phyloP scores from a whole-genome alignment of 2,329 filamentous ascomycete genomes.

The Ramichloridium luteum region DNA sequence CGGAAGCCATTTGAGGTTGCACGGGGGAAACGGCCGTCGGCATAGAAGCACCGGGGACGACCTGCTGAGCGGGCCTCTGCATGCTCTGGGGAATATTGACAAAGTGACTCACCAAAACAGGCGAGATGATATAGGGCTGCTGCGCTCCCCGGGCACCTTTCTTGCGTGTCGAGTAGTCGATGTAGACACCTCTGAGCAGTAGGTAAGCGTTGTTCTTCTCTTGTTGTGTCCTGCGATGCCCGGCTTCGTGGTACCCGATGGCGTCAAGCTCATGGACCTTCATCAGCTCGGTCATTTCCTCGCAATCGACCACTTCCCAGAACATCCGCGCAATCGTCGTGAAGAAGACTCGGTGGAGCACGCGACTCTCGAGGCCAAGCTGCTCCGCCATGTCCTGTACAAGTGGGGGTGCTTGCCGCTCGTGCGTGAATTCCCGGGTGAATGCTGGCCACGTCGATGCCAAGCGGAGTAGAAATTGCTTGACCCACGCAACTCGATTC shows the following conservation, averaged over 20 bases:
- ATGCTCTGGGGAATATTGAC: too few relatives aligned
- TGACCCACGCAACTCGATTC: slow-evolving; percentile 10
- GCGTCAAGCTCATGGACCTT: slow-evolving; percentile 15
- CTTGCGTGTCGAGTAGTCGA: too few relatives aligned
- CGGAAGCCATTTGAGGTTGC: too few relatives aligned
- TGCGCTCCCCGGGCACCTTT: too few relatives aligned
- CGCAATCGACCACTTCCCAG: slow-evolving; percentile 23
- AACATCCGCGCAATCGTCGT: slow-evolving; percentile 36
- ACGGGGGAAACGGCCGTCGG: too few relatives aligned
- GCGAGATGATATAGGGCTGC: too few relatives aligned
- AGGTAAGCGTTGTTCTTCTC: slow-evolving; percentile 10
- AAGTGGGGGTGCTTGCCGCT: slow-evolving; percentile 44
- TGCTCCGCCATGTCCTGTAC: slow-evolving; percentile 41
- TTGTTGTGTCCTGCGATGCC: slow-evolving; percentile 6
- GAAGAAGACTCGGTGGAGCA: slow-evolving; percentile 45
- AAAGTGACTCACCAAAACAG: too few relatives aligned
- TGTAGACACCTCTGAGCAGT: slow-evolving; percentile 7
- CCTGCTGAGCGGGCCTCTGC: too few relatives aligned
- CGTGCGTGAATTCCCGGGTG: slow-evolving; percentile 13
- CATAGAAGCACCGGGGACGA: too few relatives aligned
- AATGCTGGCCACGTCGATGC: slow-evolving; percentile 13
- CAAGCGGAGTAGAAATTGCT: slow-evolving; percentile 16
- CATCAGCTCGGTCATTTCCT: slow-evolving; percentile 9
- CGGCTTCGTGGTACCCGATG: slow-evolving; percentile 8
- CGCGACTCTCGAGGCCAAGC: slow-evolving; percentile 39